Base-by-base conservation (phyloP, 2,329 filamentous ascomycete genomes). In the Fusarium verticillioides region DNA sequence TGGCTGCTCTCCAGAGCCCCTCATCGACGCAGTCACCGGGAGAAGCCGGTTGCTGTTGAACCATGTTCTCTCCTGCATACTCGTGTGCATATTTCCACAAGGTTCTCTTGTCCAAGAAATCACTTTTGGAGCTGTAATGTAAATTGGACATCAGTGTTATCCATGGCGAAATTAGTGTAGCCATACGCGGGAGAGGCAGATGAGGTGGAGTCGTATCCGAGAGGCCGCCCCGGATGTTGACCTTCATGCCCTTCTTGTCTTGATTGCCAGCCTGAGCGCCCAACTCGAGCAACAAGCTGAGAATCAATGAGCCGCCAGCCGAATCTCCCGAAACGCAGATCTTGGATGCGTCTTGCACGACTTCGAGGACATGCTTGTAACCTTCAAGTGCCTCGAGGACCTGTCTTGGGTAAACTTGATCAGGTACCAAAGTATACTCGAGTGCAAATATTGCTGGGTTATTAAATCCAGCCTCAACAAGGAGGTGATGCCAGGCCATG, bases 391-490 rank as follows among this genome's bases (percentile, higher is more conserved):
- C 89, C 82, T 97, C 89, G 49, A 92, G 85, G 16, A 95, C 83
- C 81, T 96, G 94, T 5, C 86, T 90, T 4, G 94, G 94, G 77
- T 93, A 96, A 16, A 86, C 87, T 19, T 88, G 87, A 73, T 95
- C 92, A 3, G 93, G 93, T 1, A 95, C 93, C 2, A 97, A 85
- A 1, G 92, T 94, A 79, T 96, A 96, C 67, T 96, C 93, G 9
- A 96, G 85, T 2, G 92, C 90, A 78, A 96, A 94, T 7, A 96
- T 87, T 28, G 93, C 92, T 1, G 94, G 94, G 77, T 95, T 96
- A 15, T 83, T 80, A 80, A 92, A 96, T 4, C 92, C 92, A 23
- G 86, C 84, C 58, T 87, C 83, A 62, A 89, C 86, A 43, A 97
- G 85, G 23, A 94, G 83, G 47, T 87, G 85, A 18, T 93, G 84